phyloP scores from a whole-genome alignment of 1,139 yeast species.

The Debaryomycetaceae sp. region DNA sequence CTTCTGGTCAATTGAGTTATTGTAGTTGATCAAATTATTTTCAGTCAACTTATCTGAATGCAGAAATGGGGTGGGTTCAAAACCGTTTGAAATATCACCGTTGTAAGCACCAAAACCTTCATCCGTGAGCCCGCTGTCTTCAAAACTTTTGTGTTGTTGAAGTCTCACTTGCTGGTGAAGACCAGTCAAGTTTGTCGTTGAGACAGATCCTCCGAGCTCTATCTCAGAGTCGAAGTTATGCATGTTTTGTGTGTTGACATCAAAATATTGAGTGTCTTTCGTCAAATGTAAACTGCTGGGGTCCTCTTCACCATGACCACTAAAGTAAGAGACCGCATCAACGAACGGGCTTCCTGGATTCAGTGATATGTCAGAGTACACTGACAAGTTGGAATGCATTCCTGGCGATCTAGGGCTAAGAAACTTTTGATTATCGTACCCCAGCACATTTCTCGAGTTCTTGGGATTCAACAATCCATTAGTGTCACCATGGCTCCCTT shows the following conservation, averaged over 20 bases:
- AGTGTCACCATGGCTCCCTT: too few species aligned
- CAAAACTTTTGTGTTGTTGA: background rate
- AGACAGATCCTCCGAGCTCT: constrained; percentile 40
- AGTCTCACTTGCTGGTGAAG: constrained; percentile 6
- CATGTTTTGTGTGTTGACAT: constrained; percentile 9
- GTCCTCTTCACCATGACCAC: constrained; percentile 15
- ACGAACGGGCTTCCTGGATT: constrained; percentile 39
- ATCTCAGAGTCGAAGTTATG: constrained; percentile 33
- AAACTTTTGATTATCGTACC: constrained; percentile 3
- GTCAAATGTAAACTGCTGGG: constrained; percentile 7
- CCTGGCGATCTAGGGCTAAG: constrained; percentile 18
- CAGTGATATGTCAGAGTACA: constrained; percentile 36
- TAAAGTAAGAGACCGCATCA: constrained; percentile 37
- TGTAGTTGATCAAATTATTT: constrained; percentile 18
- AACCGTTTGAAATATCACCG: background rate
- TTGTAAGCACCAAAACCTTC: background rate
- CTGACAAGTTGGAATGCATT: constrained; percentile 24
- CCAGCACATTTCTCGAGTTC: background rate
- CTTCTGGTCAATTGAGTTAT: constrained; percentile 10
- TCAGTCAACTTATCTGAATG: constrained; percentile 24
- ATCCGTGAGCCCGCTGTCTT: background rate
- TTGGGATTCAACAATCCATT: background rate
- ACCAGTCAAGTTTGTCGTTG: constrained; percentile 31
- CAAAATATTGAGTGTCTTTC: constrained; percentile 4
- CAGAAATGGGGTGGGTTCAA: background rate